These are phyloP conservation scores for Eucalyptus marginata DNA, from an alignment of 345 rosid species.

Conservation along the genomic window DNA sequence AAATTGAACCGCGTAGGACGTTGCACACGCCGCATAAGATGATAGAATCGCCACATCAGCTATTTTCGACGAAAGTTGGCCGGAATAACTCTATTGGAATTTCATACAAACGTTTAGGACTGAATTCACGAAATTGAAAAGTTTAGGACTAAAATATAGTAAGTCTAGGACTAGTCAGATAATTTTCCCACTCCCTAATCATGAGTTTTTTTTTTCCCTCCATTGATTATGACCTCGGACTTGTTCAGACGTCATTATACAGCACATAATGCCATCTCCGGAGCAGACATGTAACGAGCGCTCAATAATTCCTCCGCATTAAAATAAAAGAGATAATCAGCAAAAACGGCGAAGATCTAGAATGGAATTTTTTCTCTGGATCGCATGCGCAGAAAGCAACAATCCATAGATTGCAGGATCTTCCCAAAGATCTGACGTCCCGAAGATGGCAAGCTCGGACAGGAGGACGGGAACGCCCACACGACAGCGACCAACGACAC, in stretches of 20 bases:
- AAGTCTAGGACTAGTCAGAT: background rate
- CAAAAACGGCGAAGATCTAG: background rate
- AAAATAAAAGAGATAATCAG: background rate
- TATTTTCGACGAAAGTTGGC: rapidly evolving
- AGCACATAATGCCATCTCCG: background rate
- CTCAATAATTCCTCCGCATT: background rate
- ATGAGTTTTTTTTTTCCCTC: background rate
- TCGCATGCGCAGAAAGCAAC: background rate
- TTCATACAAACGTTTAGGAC: rapidly evolving
- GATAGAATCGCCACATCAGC: rapidly evolving
- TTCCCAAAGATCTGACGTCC: background rate
- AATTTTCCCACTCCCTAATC: background rate
- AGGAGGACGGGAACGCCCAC: background rate
- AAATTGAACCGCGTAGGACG: rapidly evolving
- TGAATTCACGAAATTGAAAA: rapidly evolving
- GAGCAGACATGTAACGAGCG: background rate
- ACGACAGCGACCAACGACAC: background rate
- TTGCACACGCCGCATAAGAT: rapidly evolving
- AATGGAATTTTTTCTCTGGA: background rate
- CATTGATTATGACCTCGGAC: background rate
- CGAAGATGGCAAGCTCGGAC: background rate
- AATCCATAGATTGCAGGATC: background rate
- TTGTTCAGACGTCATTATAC: background rate
- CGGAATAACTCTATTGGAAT: rapidly evolving
- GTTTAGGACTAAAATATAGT: background rate